phyloP scores from a whole-genome alignment of 495 filamentous ascomycete species.

The Talaromyces thailandensis region DNA sequence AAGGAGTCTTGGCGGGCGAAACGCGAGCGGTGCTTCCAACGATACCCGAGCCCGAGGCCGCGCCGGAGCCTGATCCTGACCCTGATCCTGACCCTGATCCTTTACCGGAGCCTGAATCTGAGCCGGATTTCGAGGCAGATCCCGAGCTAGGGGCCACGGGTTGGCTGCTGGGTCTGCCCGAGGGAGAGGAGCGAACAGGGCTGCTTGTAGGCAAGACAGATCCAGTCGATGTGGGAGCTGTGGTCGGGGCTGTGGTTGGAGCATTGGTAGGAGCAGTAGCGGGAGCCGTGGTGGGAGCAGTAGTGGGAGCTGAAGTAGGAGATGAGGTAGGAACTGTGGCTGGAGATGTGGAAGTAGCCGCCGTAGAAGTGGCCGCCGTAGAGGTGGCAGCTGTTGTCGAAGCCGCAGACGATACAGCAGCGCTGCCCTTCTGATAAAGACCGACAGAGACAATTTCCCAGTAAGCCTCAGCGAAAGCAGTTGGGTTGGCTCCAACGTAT shows the following conservation, averaged over 20 bases:
- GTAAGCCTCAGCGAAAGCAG: constrained; percentile 51
- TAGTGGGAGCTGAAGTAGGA: constrained; percentile 2
- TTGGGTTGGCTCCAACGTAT: constrained; percentile 57
- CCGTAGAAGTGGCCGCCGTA: constrained; percentile 8
- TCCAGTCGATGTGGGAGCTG: background rate
- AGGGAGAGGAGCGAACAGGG: background rate
- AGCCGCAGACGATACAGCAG: constrained; percentile 3
- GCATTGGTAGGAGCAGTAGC: constrained; percentile 8
- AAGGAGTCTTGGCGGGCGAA: background rate
- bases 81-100: background rate
- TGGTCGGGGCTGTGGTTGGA: background rate
- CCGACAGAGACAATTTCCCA: constrained; percentile 65
- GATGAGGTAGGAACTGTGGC: background rate
- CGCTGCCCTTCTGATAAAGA: constrained; percentile 41
- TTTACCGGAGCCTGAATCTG: background rate
- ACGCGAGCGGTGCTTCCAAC: background rate
- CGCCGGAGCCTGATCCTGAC: background rate
- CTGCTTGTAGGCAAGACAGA: background rate
- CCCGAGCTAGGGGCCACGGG: background rate
- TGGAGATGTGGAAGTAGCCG: constrained; percentile 6
- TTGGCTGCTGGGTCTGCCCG: background rate
- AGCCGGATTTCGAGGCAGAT: too few relatives aligned
- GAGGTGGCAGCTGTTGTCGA: background rate
- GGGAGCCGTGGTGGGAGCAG: constrained; percentile 1
- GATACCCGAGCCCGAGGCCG: background rate